Percentiles rank a stretch among this genome's conserved stretches.
These are phyloP conservation scores for Brassica nigra DNA, from an alignment of 345 rosid genomes.

Conservation along the genomic window DNA sequence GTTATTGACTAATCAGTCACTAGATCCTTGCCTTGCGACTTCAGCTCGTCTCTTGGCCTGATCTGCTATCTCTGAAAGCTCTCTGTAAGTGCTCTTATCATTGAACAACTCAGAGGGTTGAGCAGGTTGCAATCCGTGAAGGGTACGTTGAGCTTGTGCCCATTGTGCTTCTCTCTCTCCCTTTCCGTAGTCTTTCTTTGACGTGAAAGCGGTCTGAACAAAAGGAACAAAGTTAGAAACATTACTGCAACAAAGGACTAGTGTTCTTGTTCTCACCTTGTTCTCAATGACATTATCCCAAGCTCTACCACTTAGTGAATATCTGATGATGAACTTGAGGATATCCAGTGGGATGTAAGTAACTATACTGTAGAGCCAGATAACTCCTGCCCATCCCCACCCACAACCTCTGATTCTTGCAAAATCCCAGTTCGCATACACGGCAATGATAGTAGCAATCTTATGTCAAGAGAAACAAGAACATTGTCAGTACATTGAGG, in stretches of 20 bases:
- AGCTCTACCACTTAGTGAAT: conserved; percentile 75
- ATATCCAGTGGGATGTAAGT: conserved; percentile 77
- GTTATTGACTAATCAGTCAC: not conserved
- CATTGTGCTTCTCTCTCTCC: conserved; percentile 90
- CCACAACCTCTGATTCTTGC: conserved; percentile 74
- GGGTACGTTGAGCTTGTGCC: conserved; percentile 88
- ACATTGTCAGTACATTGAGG: conserved; percentile 22
- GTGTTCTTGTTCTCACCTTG: conserved; percentile 47
- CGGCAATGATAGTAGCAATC: conserved; percentile 86
- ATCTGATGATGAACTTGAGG: conserved; percentile 71
- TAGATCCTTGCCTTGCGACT: conserved; percentile 66
- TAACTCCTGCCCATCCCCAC: conserved; percentile 97
- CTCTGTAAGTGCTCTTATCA: conserved; percentile 66
- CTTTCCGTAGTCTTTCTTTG: conserved; percentile 82
- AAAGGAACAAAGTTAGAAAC: conserved; percentile 20
- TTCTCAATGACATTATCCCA: conserved; percentile 81
- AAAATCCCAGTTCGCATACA: conserved; percentile 70
- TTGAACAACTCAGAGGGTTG: conserved; percentile 49
- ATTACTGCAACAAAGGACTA: not conserved
- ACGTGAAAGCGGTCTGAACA: conserved; percentile 83
- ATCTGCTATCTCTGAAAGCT: conserved; percentile 80
- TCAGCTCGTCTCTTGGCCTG: conserved; percentile 93
- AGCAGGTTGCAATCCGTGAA: conserved; percentile 70
- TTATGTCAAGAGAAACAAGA: conserved; percentile 31
- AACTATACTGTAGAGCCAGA: conserved; percentile 83